phyloP scores from a whole-genome alignment of 2,329 filamentous ascomycete genomes.

The Sporothrix dimorphospora region DNA sequence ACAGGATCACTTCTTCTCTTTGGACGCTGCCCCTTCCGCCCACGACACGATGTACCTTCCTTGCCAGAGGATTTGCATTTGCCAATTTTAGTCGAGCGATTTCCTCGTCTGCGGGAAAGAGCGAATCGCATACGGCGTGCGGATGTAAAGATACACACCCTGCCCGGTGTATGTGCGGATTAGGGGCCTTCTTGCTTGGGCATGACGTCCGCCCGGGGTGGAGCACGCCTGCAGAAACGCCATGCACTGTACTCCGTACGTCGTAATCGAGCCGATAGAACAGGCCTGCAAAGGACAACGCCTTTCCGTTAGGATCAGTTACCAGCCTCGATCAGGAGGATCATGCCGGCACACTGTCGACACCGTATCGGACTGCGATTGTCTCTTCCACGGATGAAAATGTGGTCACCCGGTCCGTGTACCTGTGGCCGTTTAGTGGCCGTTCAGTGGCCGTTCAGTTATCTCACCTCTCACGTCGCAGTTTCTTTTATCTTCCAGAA shows the following conservation, averaged over 20 bases:
- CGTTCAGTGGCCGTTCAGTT: not conserved
- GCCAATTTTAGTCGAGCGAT: not conserved
- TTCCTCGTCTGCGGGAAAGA: not conserved
- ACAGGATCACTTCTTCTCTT: not conserved
- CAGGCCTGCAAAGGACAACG: not conserved
- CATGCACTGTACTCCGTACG: too few species aligned
- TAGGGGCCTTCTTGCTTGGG: not conserved
- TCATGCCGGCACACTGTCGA: constrained; percentile 8
- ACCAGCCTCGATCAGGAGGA: not conserved
- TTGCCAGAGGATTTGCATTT: not conserved
- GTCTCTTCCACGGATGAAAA: not conserved
- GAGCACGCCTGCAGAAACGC: not conserved
- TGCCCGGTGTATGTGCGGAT: constrained; percentile 1
- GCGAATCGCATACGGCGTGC: not conserved
- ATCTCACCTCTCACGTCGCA: not conserved
- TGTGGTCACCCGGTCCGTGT: not conserved
- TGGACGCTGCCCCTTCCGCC: not conserved
- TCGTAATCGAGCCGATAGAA: constrained; percentile 10
- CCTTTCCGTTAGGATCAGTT: not conserved
- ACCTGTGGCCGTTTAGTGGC: not conserved
- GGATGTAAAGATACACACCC: not conserved
- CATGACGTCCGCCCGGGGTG: not conserved
- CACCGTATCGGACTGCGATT: constrained; percentile 12
- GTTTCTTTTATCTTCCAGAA: not conserved
- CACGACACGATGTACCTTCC: constrained; percentile 4